Percentiles rank a stretch among this genome's conserved stretches.
Evolutionary conservation across 345 rosid genomes (phyloP).

Genomic region (Clarkia xantiana): DNA sequence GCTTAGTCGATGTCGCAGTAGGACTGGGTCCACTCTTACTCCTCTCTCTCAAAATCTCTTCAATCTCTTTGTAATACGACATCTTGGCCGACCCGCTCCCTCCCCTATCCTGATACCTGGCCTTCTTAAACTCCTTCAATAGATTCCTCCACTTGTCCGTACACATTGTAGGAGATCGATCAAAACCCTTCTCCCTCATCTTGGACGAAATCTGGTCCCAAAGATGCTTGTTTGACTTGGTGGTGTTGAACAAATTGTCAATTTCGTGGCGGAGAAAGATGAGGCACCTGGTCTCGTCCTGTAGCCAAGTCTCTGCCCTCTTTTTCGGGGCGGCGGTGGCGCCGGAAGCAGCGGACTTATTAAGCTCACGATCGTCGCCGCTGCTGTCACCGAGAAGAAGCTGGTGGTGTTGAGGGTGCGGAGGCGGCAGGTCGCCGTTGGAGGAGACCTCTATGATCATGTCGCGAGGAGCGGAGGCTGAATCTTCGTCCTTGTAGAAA

Average conservation of each 20-base stretch:
- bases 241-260: constrained; percentile 85
- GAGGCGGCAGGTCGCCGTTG: constrained; percentile 46
- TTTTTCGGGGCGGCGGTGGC: constrained; percentile 52
- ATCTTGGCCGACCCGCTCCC: constrained; percentile 69
- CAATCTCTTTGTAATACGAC: constrained; percentile 93
- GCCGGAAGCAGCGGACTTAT: constrained; percentile 14
- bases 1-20: constrained; percentile 42
- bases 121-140: constrained; percentile 89
- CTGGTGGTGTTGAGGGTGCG: constrained; percentile 31
- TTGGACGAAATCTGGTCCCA: constrained; percentile 89
- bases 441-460: constrained; percentile 73
- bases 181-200: constrained; percentile 94
- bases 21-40: constrained; percentile 55
- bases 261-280: constrained; percentile 67
- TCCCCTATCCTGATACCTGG: constrained; percentile 66
- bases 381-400: constrained; percentile 77
- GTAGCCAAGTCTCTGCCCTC: constrained; percentile 99
- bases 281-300: constrained; percentile 80
- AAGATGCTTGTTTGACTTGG: constrained; percentile 92
- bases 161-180: constrained; percentile 96
- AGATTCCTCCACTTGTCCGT: constrained; percentile 99
- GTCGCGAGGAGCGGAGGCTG: constrained; percentile 26
- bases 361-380: constrained; percentile 64
- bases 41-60: constrained; percentile 82
- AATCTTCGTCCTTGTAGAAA: constrained; percentile 63